Conservation (phyloP, 257 asterid species). For the Lycium ferocissimum region DNA sequence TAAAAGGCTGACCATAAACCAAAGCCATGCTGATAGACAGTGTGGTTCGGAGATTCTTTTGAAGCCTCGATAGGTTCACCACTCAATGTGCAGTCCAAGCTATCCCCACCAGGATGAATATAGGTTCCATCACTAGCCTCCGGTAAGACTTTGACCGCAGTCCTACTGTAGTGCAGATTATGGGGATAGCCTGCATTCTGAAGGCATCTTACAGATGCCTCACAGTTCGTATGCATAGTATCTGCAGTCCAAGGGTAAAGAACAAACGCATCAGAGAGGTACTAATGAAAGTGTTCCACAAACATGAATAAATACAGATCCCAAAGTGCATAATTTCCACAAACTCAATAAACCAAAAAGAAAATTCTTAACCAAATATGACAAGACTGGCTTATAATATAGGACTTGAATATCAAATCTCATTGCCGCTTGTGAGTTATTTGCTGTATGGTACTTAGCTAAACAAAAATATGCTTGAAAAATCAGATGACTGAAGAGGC, state of each 20-base stretch:
- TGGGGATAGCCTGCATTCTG: slow-evolving; percentile 58
- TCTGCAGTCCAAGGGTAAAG: slow-evolving; percentile 48
- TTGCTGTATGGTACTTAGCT: not conserved
- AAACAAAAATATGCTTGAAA: not conserved
- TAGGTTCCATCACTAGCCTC: slow-evolving; percentile 49
- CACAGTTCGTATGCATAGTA: slow-evolving; percentile 55
- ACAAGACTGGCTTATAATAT: not conserved
- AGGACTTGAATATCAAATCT: not conserved
- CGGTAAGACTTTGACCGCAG: slow-evolving; percentile 50
- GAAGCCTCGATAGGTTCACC: slow-evolving; percentile 54
- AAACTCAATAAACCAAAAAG: not conserved
- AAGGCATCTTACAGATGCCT: slow-evolving; percentile 68
- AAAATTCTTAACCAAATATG: not conserved
- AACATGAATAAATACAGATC: slow-evolving; percentile 13
- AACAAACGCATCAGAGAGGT: not conserved
- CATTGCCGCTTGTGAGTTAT: slow-evolving; percentile 24
- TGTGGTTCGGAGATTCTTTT: slow-evolving; percentile 46
- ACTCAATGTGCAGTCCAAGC: slow-evolving; percentile 43
- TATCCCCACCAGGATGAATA: slow-evolving; percentile 53
- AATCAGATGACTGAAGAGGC: not conserved
- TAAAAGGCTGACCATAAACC: slow-evolving; percentile 58
- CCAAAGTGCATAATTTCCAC: slow-evolving; percentile 23
- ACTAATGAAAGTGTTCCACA: not conserved
- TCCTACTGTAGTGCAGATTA: slow-evolving; percentile 49
- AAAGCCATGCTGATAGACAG: slow-evolving; percentile 48